Evolutionary conservation across 805 yeast species (phyloP).

Genomic region (Huiozyma naganishii): DNA sequence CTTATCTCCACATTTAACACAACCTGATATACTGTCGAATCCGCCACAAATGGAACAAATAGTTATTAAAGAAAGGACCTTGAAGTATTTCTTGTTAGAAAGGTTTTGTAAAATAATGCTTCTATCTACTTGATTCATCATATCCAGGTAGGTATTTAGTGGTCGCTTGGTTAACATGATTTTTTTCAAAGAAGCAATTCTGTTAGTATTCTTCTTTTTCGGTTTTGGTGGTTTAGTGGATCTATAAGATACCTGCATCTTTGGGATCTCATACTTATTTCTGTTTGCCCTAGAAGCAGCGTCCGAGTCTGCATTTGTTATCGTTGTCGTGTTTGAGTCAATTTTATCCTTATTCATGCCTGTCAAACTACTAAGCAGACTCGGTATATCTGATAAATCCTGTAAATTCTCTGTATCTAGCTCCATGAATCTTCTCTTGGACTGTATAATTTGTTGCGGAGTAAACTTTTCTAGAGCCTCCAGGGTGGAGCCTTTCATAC

Average conservation of each 20-base stretch:
- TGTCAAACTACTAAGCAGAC: constrained; percentile 22
- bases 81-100: constrained; percentile 25
- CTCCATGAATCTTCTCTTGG: constrained; percentile 25
- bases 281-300: constrained; percentile 11
- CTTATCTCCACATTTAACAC: constrained; percentile 25
- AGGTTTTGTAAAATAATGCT: constrained; percentile 24
- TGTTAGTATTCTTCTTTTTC: constrained; percentile 24
- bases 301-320: constrained; percentile 4
- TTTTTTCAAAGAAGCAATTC: constrained; percentile 24
- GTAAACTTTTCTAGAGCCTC: constrained; percentile 16
- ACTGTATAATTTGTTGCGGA: constrained; percentile 22
- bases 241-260: constrained; percentile 20
- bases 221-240: constrained; percentile 26
- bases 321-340: constrained; percentile 13
- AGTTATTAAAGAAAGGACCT: constrained; percentile 25
- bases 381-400: constrained; percentile 22
- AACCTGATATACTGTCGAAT: constrained; percentile 23
- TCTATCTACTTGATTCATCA: constrained; percentile 22
- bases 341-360: constrained; percentile 24
- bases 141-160: constrained; percentile 24
- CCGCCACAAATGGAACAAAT: constrained; percentile 29
- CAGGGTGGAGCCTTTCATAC: constrained; percentile 7
- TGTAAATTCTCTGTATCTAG: constrained; percentile 23
- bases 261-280: constrained; percentile 24
- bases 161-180: constrained; percentile 22